A percentile compares a stretch with the other conserved stretches of the same genome.
phyloP scores from a whole-genome alignment of 2,329 filamentous ascomycete species.

The Fusarium robinianum region DNA sequence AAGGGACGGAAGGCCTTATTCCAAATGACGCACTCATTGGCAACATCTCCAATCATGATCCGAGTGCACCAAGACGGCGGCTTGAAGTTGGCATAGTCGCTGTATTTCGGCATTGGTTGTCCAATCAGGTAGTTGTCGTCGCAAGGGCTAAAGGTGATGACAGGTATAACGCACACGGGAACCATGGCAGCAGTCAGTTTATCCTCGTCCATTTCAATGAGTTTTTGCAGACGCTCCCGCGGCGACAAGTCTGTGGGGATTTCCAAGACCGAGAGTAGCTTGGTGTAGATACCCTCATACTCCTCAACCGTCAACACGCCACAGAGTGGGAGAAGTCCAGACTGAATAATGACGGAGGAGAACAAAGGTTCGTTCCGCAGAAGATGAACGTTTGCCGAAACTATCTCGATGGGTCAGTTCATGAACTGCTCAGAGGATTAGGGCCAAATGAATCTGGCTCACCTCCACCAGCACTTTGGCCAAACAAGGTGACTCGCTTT shows the following conservation, averaged over 20 bases:
- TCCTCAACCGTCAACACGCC: conserved; percentile 10
- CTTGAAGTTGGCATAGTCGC: conserved; percentile 5
- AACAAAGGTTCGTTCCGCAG: conserved; percentile 10
- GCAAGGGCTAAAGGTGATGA: conserved; percentile 8
- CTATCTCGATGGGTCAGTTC: too few species aligned
- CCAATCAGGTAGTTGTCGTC: conserved; percentile 8
- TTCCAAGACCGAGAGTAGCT: neutral
- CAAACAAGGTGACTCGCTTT: conserved; percentile 4
- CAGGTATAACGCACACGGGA: conserved; percentile 7
- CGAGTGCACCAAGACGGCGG: conserved; percentile 11
- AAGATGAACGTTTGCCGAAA: conserved; percentile 6
- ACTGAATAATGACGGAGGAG: conserved; percentile 11
- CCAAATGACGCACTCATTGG: conserved; percentile 32
- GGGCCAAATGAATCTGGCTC: too few species aligned
- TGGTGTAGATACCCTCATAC: conserved; percentile 8
- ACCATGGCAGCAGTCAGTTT: conserved; percentile 13
- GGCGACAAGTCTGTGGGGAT: neutral
- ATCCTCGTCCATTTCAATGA: neutral
- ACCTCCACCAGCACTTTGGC: too few species aligned
- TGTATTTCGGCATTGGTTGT: neutral
- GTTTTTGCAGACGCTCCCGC: neutral
- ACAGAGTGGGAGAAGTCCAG: conserved; percentile 9
- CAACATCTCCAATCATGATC: conserved; percentile 27
- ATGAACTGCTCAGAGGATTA: too few species aligned
- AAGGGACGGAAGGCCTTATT: conserved; percentile 23